phyloP scores from a whole-genome alignment of 352 stramenopile species.

The Phytophthora lateralis region DNA sequence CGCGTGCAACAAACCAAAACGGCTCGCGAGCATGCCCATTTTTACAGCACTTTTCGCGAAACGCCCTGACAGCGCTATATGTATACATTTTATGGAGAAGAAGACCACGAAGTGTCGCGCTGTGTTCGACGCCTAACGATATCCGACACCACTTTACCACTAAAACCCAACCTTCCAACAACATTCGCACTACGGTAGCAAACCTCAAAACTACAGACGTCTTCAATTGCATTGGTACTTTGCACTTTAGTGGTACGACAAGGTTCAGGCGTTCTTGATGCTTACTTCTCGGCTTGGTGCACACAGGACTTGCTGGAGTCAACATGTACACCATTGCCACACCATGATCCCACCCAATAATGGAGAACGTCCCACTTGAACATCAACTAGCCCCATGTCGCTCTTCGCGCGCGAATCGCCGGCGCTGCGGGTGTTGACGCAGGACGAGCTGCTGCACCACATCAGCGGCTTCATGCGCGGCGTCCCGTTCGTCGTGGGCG shows the following conservation, averaged over 20 bases:
- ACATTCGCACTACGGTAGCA: background rate
- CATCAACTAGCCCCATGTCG: slow-evolving; percentile 12
- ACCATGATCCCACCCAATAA: background rate
- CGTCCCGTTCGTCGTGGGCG: slow-evolving; percentile 34
- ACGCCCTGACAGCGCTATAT: slow-evolving; percentile 7
- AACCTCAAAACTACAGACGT: too few relatives aligned
- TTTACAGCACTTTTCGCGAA: slow-evolving; percentile 29
- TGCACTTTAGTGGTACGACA: too few relatives aligned
- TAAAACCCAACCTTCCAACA: too few relatives aligned
- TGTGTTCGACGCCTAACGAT: too few relatives aligned
- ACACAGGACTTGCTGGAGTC: background rate
- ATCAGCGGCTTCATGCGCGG: slow-evolving; percentile 38
- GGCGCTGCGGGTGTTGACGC: slow-evolving; percentile 35
- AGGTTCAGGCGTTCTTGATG: too few relatives aligned
- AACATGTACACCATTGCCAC: background rate
- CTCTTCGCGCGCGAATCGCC: slow-evolving; percentile 16
- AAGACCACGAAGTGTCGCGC: too few relatives aligned
- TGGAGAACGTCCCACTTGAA: background rate
- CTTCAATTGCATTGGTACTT: too few relatives aligned
- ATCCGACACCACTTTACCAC: too few relatives aligned
- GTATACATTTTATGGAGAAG: background rate
- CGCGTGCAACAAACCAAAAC: slow-evolving; percentile 23
- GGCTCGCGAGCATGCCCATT: slow-evolving; percentile 12
- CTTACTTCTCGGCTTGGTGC: too few relatives aligned
- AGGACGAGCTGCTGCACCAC: slow-evolving; percentile 23